Percentiles rank a stretch among this genome's conserved stretches.
Conservation (phyloP, 768 basidiomycete genomes). For the Jaapia argillacea region DNA sequence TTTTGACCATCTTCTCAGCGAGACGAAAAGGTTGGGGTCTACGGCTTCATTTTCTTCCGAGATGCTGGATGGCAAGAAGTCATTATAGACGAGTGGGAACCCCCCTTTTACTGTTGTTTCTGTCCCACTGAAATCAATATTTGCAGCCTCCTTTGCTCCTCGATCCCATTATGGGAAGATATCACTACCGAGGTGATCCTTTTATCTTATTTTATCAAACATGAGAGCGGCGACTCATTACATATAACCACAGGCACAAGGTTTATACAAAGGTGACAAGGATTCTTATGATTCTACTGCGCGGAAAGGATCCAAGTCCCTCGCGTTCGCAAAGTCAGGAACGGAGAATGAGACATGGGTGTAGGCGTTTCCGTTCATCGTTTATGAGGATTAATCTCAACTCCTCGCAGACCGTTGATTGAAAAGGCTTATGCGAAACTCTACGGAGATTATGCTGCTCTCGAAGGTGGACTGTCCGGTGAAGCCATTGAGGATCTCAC, state of each 20-base stretch:
- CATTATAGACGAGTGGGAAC: constrained; percentile 49
- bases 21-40: constrained; percentile 43
- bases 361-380: constrained; percentile 7
- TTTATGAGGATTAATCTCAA: background rate
- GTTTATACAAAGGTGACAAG: constrained; percentile 40
- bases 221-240: background rate
- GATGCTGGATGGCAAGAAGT: constrained; percentile 41
- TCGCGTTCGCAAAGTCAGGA: constrained; percentile 40
- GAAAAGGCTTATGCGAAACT: constrained; percentile 54
- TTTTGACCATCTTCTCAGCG: constrained; percentile 19
- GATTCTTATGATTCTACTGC: constrained; percentile 33
- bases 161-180: constrained; percentile 36
- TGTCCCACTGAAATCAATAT: background rate
- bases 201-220: constrained; percentile 20
- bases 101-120: constrained; percentile 9
- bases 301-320: constrained; percentile 32
- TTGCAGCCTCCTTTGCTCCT: constrained; percentile 27
- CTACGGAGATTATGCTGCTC: constrained; percentile 38
- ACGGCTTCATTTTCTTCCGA: constrained; percentile 49
- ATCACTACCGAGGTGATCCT: constrained; percentile 29
- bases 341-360: constrained; percentile 6
- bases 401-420: constrained; percentile 25
- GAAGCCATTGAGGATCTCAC: constrained; percentile 51
- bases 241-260: background rate
- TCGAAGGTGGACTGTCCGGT: constrained; percentile 24